Conservation (phyloP, 176 grass and related monocot species). For the Calamus simplicifolius region DNA sequence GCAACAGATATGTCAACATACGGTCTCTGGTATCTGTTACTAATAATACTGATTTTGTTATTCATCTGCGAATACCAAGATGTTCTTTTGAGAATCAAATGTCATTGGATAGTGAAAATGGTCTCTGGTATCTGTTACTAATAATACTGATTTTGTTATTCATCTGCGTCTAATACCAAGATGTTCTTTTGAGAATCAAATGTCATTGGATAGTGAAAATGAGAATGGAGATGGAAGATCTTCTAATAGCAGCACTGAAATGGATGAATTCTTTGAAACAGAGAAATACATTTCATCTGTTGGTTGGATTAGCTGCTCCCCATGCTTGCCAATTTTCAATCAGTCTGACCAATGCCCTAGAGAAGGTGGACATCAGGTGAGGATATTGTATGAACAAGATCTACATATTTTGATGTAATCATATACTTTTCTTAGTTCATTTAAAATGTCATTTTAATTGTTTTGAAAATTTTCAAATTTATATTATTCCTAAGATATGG, state of each 20-base stretch:
- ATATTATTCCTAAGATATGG: too few relatives aligned
- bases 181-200: conserved; percentile 24
- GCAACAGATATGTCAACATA: conserved; percentile 75
- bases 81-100: too few relatives aligned
- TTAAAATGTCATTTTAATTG: background rate
- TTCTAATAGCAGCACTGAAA: conserved; percentile 28
- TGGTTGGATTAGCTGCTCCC: conserved; percentile 28
- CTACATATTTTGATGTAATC: background rate
- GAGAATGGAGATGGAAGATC: background rate
- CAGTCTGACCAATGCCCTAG: background rate
- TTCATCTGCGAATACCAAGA: too few relatives aligned
- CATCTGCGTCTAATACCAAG: conserved; percentile 58
- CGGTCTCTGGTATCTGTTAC: conserved; percentile 94
- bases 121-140: conserved; percentile 72
- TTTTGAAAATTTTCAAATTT: too few relatives aligned
- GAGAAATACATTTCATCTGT: conserved; percentile 22
- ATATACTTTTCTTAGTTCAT: background rate
- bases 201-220: conserved; percentile 22
- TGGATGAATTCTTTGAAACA: conserved; percentile 30
- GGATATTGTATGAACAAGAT: background rate
- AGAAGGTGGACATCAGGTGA: conserved; percentile 9
- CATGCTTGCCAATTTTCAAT: conserved; percentile 10
- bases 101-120: too few relatives aligned
- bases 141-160: conserved; percentile 58
- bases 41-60: too few relatives aligned